Evolutionary conservation across 2,329 filamentous ascomycete species (phyloP).

Genomic region (Penicillium paneum): DNA sequence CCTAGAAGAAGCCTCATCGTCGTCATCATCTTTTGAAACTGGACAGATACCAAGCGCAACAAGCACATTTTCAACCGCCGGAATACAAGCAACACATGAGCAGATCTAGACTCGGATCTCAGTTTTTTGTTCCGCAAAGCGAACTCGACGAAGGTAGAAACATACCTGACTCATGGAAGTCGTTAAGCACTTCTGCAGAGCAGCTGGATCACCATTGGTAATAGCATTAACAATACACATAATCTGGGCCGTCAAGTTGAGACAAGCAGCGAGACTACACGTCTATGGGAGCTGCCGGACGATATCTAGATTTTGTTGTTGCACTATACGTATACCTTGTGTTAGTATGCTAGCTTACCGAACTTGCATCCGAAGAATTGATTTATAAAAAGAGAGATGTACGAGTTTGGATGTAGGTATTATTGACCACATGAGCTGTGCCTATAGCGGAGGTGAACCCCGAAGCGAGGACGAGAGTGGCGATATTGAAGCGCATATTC

Average conservation of each 20-base stretch:
- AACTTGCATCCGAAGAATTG: not conserved
- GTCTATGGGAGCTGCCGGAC: conserved; percentile 15
- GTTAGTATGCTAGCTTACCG: not conserved
- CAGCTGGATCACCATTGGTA: conserved; percentile 11
- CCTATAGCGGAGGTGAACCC: conserved; percentile 3
- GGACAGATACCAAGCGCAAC: conserved; percentile 17
- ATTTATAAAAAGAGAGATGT: not conserved
- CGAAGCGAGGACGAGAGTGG: conserved; percentile 6
- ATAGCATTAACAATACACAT: conserved; percentile 19
- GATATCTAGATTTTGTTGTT: conserved; percentile 12
- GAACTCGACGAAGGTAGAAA: not conserved
- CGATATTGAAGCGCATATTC: conserved; percentile 15
- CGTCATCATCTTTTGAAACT: not conserved
- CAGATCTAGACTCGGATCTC: conserved; percentile 15
- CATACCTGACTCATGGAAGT: conserved; percentile 15
- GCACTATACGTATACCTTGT: conserved; percentile 4
- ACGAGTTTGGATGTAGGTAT: not conserved
- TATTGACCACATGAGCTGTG: not conserved
- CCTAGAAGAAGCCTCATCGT: not conserved
- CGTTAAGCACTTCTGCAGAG: conserved; percentile 17
- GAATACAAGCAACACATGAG: conserved; percentile 20
- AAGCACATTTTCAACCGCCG: conserved; percentile 10
- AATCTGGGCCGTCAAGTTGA: conserved; percentile 16
- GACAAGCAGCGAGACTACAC: conserved; percentile 19
- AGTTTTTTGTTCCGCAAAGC: not conserved